A percentile compares a stretch with the other conserved stretches of the same genome.
These are phyloP conservation scores for Malus hybrid DNA, from an alignment of 331 rosid genomes.

Conservation along the genomic window DNA sequence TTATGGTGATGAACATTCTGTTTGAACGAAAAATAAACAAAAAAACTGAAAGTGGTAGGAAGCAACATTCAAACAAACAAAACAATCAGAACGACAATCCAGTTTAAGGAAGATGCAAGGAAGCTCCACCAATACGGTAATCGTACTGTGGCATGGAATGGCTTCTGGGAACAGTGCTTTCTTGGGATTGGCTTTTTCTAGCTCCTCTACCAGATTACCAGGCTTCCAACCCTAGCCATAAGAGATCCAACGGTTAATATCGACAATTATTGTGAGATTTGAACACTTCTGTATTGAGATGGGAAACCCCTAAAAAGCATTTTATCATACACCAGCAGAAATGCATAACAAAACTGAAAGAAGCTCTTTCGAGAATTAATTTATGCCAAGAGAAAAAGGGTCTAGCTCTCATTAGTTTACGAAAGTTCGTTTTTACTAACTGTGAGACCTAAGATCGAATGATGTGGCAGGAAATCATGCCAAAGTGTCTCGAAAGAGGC, in stretches of 20 bases:
- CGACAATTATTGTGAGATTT: background rate
- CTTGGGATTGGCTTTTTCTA: background rate
- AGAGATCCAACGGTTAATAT: background rate
- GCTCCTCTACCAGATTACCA: background rate
- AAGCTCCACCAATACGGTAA: background rate
- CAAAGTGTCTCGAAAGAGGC: background rate
- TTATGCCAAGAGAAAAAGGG: background rate
- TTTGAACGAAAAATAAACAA: background rate
- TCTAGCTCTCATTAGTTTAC: background rate
- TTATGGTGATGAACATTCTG: background rate
- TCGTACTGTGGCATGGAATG: background rate
- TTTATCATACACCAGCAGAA: background rate
- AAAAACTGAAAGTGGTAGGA: background rate
- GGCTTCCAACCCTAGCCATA: background rate
- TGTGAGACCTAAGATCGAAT: background rate
- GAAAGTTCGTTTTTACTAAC: slow-evolving; percentile 8
- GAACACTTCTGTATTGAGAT: background rate
- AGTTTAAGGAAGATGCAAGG: slow-evolving; percentile 1
- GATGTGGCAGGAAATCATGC: slow-evolving; percentile 9
- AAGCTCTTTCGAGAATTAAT: background rate
- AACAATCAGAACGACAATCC: background rate
- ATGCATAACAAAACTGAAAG: background rate
- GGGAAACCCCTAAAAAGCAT: background rate
- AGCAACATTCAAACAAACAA: background rate
- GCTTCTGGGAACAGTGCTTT: background rate